A percentile compares a stretch with the other conserved stretches of the same genome.
These are phyloP conservation scores for Asterella californica DNA, from an alignment of 225 moss, liverwort and hornwort species.

Conservation along the genomic window DNA sequence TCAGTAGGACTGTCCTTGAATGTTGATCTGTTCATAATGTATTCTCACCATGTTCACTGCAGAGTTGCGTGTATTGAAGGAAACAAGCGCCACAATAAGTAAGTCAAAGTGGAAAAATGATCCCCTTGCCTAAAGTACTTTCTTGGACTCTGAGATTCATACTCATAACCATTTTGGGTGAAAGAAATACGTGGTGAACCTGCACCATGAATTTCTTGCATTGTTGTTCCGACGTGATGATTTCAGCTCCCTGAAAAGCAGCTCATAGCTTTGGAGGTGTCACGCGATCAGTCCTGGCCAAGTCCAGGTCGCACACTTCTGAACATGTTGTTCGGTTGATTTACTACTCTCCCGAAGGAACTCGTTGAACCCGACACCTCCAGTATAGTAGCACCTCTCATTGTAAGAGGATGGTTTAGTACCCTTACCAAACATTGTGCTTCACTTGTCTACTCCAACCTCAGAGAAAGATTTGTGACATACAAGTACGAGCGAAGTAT, in stretches of 20 bases:
- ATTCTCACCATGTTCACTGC: slow-evolving; percentile 1
- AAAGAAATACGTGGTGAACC: neutral
- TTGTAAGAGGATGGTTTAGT: neutral
- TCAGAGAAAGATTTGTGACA: neutral
- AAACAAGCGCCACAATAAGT: neutral
- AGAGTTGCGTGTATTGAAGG: neutral
- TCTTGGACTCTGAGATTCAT: neutral
- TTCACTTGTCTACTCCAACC: neutral
- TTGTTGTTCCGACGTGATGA: no score
- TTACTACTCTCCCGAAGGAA: neutral
- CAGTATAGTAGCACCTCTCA: neutral
- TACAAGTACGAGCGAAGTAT: neutral
- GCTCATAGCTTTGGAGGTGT: neutral
- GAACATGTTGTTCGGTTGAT: slow-evolving; percentile 1
- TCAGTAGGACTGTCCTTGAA: neutral
- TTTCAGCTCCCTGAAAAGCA: no score
- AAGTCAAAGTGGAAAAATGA: neutral
- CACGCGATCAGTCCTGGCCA: neutral
- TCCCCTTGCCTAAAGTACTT: neutral
- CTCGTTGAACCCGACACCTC: neutral
- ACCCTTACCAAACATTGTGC: neutral
- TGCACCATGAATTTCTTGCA: neutral
- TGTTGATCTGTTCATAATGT: neutral
- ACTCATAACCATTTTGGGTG: neutral
- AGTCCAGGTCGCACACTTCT: neutral